A percentile compares a stretch with the other conserved stretches of the same genome.
Evolutionary conservation across 2,329 filamentous ascomycete species (phyloP).

Genomic region (Claviceps spartinae): DNA sequence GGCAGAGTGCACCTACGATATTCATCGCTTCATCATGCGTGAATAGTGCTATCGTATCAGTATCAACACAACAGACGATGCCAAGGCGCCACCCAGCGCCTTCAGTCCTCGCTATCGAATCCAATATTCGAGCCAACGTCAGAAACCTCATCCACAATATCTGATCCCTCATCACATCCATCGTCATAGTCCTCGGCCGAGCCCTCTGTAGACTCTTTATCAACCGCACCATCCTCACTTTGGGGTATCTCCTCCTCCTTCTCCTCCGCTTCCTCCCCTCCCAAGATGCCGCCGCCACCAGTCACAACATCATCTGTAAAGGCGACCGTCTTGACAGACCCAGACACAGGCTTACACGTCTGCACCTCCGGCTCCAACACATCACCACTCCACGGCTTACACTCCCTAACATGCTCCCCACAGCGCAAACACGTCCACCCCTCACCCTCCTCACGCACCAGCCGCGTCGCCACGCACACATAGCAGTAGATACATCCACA

Average conservation of each 20-base stretch:
- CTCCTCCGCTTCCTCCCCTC: constrained; percentile 15
- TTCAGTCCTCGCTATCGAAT: constrained; percentile 4
- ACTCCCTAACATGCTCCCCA: constrained; percentile 70
- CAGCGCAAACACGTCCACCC: constrained; percentile 88
- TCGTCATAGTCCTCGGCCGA: constrained; percentile 7
- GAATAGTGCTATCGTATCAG: not conserved
- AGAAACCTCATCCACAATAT: constrained; percentile 4
- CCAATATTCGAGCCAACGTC: constrained; percentile 4
- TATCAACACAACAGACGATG: not conserved
- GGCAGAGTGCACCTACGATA: too few relatives aligned
- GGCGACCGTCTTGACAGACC: constrained; percentile 42
- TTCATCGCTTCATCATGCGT: too few relatives aligned
- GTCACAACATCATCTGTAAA: constrained; percentile 42
- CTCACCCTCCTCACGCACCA: constrained; percentile 88
- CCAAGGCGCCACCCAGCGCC: not conserved
- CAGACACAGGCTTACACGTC: constrained; percentile 22
- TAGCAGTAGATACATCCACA: constrained; percentile 95
- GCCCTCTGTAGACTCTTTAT: constrained; percentile 11
- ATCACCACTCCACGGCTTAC: constrained; percentile 83
- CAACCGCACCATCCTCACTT: not conserved
- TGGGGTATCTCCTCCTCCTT: constrained; percentile 9
- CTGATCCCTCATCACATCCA: constrained; percentile 4
- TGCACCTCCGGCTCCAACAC: constrained; percentile 50
- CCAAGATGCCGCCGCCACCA: constrained; percentile 16
- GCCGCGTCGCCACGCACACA: constrained; percentile 77